A percentile compares a stretch with the other conserved stretches of the same genome.
Evolutionary conservation across 2,329 filamentous ascomycete species (phyloP).

Genomic region (Xylaria sp.): DNA sequence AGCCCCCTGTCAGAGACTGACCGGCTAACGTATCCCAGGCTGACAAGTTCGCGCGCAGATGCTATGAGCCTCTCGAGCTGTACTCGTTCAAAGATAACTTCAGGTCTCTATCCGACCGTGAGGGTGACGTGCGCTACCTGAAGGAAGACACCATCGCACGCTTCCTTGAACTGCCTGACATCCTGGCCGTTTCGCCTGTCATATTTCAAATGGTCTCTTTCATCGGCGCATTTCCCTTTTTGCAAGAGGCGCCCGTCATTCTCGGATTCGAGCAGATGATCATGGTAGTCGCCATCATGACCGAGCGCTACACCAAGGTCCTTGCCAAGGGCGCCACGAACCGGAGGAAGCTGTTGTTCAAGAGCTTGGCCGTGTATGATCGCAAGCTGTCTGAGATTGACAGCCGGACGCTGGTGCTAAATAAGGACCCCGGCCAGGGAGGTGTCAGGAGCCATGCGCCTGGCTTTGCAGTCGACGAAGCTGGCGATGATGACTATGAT

Average conservation of each 20-base stretch:
- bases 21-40: constrained; percentile 56
- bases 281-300: constrained; percentile 78
- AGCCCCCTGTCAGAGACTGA: background rate
- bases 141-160: constrained; percentile 76
- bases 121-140: constrained; percentile 71
- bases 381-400: constrained; percentile 58
- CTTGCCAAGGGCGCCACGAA: constrained; percentile 67
- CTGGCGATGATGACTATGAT: constrained; percentile 58
- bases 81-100: constrained; percentile 81
- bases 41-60: constrained; percentile 72
- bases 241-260: constrained; percentile 75
- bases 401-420: constrained; percentile 34
- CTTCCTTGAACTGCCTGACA: constrained; percentile 78
- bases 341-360: constrained; percentile 73
- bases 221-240: constrained; percentile 78
- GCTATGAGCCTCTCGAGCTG: constrained; percentile 76
- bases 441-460: constrained; percentile 40
- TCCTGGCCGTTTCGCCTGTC: constrained; percentile 72
- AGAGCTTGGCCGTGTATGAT: constrained; percentile 77
- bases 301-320: constrained; percentile 73
- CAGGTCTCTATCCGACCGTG: constrained; percentile 72
- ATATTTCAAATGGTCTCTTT: constrained; percentile 78
- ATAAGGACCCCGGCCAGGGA: constrained; percentile 18
- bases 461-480: constrained; percentile 60
- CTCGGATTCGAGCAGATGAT: constrained; percentile 76